Evolutionary conservation across 176 grass and related monocot genomes (phyloP), one percentile per base, ranked within the genome.

Genomic region (Metroxylon sagu): DNA sequence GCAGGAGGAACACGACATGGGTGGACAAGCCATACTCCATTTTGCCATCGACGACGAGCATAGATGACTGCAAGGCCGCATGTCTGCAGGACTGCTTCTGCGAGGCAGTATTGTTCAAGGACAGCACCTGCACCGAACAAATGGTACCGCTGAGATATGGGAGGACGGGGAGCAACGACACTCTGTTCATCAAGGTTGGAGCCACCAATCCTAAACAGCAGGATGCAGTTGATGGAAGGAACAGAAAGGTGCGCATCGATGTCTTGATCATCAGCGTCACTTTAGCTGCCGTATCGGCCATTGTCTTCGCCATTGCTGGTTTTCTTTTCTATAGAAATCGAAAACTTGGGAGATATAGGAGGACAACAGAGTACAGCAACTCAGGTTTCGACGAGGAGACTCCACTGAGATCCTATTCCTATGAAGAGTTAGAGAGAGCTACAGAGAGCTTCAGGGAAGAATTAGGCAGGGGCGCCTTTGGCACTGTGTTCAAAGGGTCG

Each of bases 1-100:
- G 56, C 19, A 57, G n/a, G 16, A 30, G 1, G 12, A 80, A 74
- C 65, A 52, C 62, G 59, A 63, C 26, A 7, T 69, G 78, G 78
- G 52, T 60, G 5, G 65, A 80, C 71, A 59, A 53, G 19, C 23
- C 78, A 0, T 80, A 69, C 71, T 39, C 35, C 35, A 43, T 43
- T 5, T 5, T 6, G 58, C 67, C 3, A 19, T 48, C 68, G 6
- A 50, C 51, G 50, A 80, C 57, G 62, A 81, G 74, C 72, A 54
- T 74, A 16, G 64, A 76, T 23, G 67, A 69, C 51, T 81, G 83
- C 65, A 56, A 58, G 28, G 29, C 61, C 0, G 68, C 74, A 56
- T 85, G 83, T 51, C 0, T 68, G 5, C 15, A n/a, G 0, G 78
- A 81, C 60, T 86, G 83, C 69, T 65, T 68, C 28, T 85, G 77